phyloP scores from a whole-genome alignment of 495 filamentous ascomycete species.

The Niebla homalea region DNA sequence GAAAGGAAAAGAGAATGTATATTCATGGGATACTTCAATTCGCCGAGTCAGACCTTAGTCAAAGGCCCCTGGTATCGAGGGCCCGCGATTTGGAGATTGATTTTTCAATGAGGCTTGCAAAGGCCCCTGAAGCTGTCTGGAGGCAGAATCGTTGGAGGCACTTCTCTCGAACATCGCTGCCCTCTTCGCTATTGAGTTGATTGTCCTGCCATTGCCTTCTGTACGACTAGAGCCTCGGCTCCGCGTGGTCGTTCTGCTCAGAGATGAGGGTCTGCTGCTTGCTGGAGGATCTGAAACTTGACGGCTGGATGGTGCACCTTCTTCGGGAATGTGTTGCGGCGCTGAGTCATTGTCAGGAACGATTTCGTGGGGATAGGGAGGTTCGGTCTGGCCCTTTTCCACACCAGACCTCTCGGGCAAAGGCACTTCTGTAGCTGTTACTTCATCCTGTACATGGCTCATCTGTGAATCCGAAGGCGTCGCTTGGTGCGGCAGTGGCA shows the following conservation, averaged over 20 bases:
- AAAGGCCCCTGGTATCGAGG: neutral
- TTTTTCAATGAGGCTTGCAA: conserved; percentile 8
- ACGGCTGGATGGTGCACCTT: no score
- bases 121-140: conserved; percentile 10
- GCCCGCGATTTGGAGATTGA: conserved; percentile 3
- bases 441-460: no score
- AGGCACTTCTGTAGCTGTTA: no score
- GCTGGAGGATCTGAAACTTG: neutral
- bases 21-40: no score
- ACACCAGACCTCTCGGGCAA: no score
- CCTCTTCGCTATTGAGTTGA: conserved; percentile 11
- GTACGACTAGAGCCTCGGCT: conserved; percentile 9
- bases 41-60: neutral
- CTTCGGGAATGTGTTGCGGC: no score
- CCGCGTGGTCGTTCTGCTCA: conserved; percentile 3
- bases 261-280: neutral
- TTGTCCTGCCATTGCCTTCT: conserved; percentile 5
- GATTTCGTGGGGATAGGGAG: no score
- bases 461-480: no score
- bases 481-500: no score
- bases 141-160: conserved; percentile 8
- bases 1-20: no score
- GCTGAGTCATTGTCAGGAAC: no score
- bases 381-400: no score
- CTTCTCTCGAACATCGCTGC: conserved; percentile 14